A percentile compares a stretch with the other conserved stretches of the same genome.
Evolutionary conservation across 2,329 filamentous ascomycete species (phyloP).

Genomic region (Gnomoniopsis smithogilvyi): DNA sequence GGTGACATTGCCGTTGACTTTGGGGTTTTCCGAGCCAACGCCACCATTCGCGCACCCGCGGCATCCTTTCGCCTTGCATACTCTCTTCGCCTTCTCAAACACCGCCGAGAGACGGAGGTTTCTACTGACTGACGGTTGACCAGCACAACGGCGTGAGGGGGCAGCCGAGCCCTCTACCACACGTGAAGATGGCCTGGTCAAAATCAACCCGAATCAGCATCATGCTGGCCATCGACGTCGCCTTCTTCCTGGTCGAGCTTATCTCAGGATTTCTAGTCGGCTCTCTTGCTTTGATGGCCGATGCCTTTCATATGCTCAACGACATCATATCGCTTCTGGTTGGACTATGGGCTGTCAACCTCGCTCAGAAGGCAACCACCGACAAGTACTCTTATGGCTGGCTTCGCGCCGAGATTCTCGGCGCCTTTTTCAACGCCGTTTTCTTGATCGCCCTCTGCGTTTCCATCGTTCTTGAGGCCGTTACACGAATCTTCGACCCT

Average conservation of each 20-base stretch:
- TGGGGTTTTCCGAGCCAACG: no score
- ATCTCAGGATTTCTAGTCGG: conserved; percentile 81
- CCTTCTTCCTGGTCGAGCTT: conserved; percentile 89
- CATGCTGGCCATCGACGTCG: conserved; percentile 84
- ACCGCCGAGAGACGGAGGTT: not conserved
- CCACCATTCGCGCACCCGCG: no score
- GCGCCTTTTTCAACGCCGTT: conserved; percentile 94
- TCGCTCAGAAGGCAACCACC: conserved; percentile 78
- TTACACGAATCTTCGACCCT: conserved; percentile 88
- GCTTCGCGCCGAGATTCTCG: conserved; percentile 95
- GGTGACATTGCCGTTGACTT: no score
- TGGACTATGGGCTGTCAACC: conserved; percentile 91
- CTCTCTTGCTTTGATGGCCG: conserved; percentile 89
- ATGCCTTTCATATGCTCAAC: conserved; percentile 99
- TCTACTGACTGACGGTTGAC: not conserved
- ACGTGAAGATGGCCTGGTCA: conserved; percentile 71
- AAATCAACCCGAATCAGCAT: conserved; percentile 91
- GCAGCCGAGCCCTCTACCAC: conserved; percentile 13
- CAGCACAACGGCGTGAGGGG: conserved; percentile 6
- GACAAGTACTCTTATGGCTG: conserved; percentile 97
- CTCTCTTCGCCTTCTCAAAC: no score
- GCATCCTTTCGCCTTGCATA: no score
- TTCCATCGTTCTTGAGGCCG: conserved; percentile 92
- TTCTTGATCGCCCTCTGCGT: conserved; percentile 96
- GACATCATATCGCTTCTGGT: conserved; percentile 94